These are phyloP conservation scores for Gigaspora rosea DNA, from an alignment of 192 early-diverging fungal genomes.

Conservation along the genomic window DNA sequence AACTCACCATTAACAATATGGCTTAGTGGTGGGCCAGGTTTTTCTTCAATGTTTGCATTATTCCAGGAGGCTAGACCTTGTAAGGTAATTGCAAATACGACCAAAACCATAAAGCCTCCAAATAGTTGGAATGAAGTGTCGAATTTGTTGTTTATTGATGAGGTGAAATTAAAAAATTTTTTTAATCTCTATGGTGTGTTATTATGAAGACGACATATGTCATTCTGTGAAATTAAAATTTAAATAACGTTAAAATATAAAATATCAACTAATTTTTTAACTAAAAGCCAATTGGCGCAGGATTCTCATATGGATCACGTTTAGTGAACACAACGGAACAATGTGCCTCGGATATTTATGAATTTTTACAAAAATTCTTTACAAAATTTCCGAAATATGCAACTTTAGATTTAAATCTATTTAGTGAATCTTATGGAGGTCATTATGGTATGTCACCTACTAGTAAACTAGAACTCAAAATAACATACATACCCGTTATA, in stretches of 20 bases:
- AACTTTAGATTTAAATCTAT: slow-evolving; percentile 38
- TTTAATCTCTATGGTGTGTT: too few relatives aligned
- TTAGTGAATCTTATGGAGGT: slow-evolving; percentile 59
- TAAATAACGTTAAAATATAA: slow-evolving; percentile 28
- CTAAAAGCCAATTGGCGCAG: slow-evolving; percentile 57
- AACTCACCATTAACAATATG: slow-evolving; percentile 76
- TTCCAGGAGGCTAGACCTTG: slow-evolving; percentile 88
- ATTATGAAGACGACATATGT: too few relatives aligned
- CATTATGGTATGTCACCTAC: slow-evolving; percentile 37
- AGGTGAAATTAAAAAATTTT: background rate
- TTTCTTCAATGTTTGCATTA: slow-evolving; percentile 71
- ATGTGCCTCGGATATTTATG: slow-evolving; percentile 44
- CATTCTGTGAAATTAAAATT: slow-evolving; percentile 14
- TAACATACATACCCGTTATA: too few relatives aligned
- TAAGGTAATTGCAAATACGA: slow-evolving; percentile 69
- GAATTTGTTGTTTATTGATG: slow-evolving; percentile 18
- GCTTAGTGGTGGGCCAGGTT: slow-evolving; percentile 84
- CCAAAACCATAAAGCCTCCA: slow-evolving; percentile 30
- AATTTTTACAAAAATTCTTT: slow-evolving; percentile 54
- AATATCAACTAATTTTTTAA: too few relatives aligned
- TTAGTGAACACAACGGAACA: slow-evolving; percentile 49
- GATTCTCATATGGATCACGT: slow-evolving; percentile 63
- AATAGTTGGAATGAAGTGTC: slow-evolving; percentile 24
- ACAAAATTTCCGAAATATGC: slow-evolving; percentile 36
- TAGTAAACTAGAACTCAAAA: too few relatives aligned